A percentile compares a stretch with the other conserved stretches of the same genome.
phyloP scores from a whole-genome alignment of 495 filamentous ascomycete genomes.

The Talaromyces adpressus region DNA sequence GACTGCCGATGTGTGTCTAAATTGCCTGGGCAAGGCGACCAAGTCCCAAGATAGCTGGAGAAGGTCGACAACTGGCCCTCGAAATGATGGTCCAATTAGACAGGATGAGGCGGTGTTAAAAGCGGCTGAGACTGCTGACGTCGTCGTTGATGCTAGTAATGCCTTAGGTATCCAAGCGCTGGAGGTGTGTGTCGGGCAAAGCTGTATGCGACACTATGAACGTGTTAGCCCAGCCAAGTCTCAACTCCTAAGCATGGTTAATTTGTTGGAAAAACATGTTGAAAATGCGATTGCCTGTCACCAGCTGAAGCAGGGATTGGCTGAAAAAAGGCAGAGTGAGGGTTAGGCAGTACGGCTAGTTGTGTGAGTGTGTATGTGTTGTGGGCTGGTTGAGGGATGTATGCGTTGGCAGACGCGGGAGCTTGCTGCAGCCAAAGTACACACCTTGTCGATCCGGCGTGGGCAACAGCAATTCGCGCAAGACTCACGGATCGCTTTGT shows the following conservation, averaged over 20 bases:
- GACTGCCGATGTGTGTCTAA: constrained; percentile 24
- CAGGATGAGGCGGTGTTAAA: constrained; percentile 7
- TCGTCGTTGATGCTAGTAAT: background rate
- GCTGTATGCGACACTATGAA: background rate
- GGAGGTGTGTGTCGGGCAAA: background rate
- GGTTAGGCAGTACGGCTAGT: constrained; percentile 13
- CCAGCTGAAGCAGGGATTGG: constrained; percentile 2
- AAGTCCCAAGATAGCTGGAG: background rate
- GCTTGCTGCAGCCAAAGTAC: constrained; percentile 31
- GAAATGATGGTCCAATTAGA: constrained; percentile 1
- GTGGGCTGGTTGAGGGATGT: constrained; percentile 24
- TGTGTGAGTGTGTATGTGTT: constrained; percentile 8
- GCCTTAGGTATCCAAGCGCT: constrained; percentile 9
- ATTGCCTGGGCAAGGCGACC: constrained; percentile 7
- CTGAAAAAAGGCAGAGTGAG: background rate
- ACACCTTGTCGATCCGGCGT: constrained; percentile 34
- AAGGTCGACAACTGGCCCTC: background rate
- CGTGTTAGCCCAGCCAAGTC: background rate
- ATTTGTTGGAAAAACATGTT: background rate
- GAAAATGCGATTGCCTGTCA: background rate
- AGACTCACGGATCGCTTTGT: background rate
- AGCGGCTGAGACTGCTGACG: constrained; percentile 1
- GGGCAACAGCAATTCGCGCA: background rate
- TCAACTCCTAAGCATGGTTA: background rate
- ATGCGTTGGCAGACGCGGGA: constrained; percentile 43